Evolutionary conservation across 306 rosid species (phyloP).

Genomic region (Sicyos baderoa): DNA sequence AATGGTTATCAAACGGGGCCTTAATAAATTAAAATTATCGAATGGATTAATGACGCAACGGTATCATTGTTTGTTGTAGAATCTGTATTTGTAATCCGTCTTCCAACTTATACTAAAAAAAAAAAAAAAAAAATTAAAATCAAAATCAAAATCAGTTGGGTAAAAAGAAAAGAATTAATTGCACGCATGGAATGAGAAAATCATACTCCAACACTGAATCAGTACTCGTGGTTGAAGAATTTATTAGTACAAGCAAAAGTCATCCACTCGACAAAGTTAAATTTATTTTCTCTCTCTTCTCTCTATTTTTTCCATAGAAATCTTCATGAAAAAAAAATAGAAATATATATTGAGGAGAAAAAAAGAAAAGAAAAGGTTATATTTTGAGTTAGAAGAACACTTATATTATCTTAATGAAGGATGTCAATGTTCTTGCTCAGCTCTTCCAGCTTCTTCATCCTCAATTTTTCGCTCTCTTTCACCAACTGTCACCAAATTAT

Average conservation of each 20-base stretch:
- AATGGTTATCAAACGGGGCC: no score
- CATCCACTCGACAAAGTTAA: background rate
- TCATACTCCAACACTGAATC: background rate
- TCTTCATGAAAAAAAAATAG: background rate
- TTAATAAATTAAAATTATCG: no score
- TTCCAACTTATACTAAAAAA: no score
- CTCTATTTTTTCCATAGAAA: background rate
- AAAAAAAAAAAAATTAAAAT: no score
- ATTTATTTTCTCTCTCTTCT: background rate
- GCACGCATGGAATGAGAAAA: background rate
- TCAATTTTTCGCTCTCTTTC: constrained; percentile 42
- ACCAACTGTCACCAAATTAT: constrained; percentile 30
- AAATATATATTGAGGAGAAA: no score
- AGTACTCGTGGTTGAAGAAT: background rate
- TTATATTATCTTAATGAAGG: constrained; percentile 29
- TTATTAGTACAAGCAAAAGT: constrained; percentile 10
- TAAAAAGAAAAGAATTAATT: no score
- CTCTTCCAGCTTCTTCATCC: constrained; percentile 95
- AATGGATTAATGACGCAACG: no score
- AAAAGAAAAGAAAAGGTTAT: constrained; percentile 15
- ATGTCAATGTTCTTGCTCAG: constrained; percentile 66
- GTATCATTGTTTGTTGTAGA: no score
- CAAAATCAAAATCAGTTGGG: no score
- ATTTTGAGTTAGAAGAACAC: constrained; percentile 21
- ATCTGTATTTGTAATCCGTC: no score